Base-by-base conservation (phyloP, 116 monocot species). In the Iris pallida region DNA sequence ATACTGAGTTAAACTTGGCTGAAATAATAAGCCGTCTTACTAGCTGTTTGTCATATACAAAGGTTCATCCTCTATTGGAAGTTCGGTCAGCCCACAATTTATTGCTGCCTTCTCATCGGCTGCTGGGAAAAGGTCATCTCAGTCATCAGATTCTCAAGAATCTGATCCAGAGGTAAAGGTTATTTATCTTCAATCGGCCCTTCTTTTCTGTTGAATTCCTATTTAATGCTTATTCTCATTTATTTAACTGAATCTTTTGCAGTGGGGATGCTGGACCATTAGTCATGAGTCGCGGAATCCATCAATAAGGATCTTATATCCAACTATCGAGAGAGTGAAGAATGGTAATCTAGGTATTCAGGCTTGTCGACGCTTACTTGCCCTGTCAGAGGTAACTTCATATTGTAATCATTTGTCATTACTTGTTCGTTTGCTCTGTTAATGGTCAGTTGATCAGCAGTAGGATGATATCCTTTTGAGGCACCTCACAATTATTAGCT, bases 1-100 rank as follows among this genome's bases (percentile, higher is more conserved):
- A 30, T 65, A 11, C 41, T 63, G 13, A 53, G 55, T 51, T 69
- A 11, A 7, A 55, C 18, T 66, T 45, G 14, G 42, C 41, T 20
- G n/a, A 57, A 30, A 43, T 47, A 14, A 52, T 53, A 54, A 53
- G 43, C 59, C 15, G 47, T 12, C 55, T 66, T 48, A 9, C 15
- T 45, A 49, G 60, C 47, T n/a, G 14, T 16, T 46, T 48, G 9
- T 17, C 53, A 43, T 47, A 42, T 70, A 11, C 55, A 49, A 63
- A 91, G 91, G 75, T 76, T 83, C 85, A 7, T 93, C 93, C n/a
- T 93, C 93, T 41, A 69, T 93, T 73, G 93, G 93, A 55, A 84
- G 86, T 53, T 90, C 93, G 57, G 64, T 93, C 19, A 73, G 65
- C 68, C 57, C 76, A 57, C 78, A 93, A 69, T 93, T 84, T 70